Evolutionary conservation across 805 yeast genomes (phyloP).

Genomic region (Lipomyces orientalis): DNA sequence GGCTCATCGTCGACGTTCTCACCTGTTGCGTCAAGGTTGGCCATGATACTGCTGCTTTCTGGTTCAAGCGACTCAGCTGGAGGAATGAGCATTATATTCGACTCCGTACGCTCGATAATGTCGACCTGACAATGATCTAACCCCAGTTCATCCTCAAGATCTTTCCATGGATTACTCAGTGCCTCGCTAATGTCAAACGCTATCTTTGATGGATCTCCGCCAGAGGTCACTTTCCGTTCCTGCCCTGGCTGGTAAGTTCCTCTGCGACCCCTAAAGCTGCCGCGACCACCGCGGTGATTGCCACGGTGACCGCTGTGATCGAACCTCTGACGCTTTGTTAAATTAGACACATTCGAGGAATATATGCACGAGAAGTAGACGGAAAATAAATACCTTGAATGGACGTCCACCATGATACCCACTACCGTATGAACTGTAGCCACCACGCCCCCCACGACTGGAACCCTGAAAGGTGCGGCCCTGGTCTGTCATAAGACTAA

Average conservation of each 20-base stretch:
- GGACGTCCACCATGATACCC: not conserved
- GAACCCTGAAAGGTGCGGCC: not conserved
- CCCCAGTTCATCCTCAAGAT: conserved; percentile 25
- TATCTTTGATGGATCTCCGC: not conserved
- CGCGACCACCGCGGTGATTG: conserved; percentile 18
- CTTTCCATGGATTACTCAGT: conserved; percentile 32
- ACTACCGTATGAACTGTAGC: not conserved
- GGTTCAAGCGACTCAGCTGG: not conserved
- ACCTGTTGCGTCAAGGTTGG: not conserved
- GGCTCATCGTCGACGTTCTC: not conserved
- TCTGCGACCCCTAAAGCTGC: conserved; percentile 4
- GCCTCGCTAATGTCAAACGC: conserved; percentile 18
- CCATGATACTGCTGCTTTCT: not conserved
- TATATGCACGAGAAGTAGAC: not conserved
- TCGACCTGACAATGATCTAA: conserved; percentile 26
- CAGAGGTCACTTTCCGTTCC: not conserved
- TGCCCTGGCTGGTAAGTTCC: not conserved
- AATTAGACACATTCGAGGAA: not conserved
- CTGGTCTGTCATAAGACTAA: not conserved
- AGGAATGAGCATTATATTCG: not conserved
- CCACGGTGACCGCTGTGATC: conserved; percentile 33
- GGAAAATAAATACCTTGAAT: not conserved
- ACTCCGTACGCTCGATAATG: conserved; percentile 2
- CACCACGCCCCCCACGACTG: not conserved
- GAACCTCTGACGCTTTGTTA: conserved; percentile 26